Conservation (phyloP, 2,329 filamentous ascomycete species). For the Epichloe brachyelytri region DNA sequence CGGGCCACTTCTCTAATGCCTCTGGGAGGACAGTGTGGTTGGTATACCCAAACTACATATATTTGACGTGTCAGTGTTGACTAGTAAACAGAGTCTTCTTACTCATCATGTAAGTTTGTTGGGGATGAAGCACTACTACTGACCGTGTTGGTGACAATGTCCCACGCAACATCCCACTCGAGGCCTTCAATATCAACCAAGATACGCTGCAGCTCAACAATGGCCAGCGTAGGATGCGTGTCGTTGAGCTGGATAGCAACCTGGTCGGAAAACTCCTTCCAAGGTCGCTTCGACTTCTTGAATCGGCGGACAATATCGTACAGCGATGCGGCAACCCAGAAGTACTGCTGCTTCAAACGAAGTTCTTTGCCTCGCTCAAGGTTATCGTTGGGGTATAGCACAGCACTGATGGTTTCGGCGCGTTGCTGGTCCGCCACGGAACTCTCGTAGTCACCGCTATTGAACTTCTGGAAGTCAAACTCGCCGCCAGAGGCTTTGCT, state of each 20-base stretch:
- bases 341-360: conserved; percentile 97
- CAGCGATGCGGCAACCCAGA: conserved; percentile 95
- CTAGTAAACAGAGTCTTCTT: not conserved
- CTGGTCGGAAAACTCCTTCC: conserved; percentile 87
- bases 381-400: conserved; percentile 96
- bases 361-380: conserved; percentile 94
- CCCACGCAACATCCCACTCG: conserved; percentile 88
- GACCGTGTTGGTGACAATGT: conserved; percentile 57
- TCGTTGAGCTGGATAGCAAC: conserved; percentile 97
- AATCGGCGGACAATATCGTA: conserved; percentile 94
- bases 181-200: conserved; percentile 80
- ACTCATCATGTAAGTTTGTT: not conserved
- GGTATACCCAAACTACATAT: conserved; percentile 73
- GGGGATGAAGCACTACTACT: conserved; percentile 13
- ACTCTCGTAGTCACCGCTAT: conserved; percentile 93
- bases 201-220: conserved; percentile 92
- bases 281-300: conserved; percentile 89
- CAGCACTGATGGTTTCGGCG: conserved; percentile 96
- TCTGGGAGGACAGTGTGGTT: conserved; percentile 98
- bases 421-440: conserved; percentile 96
- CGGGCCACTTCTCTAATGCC: conserved; percentile 96
- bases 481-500: conserved; percentile 95
- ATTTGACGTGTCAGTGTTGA: not conserved
- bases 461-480: conserved; percentile 99
- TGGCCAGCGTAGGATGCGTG: conserved; percentile 89